Base-by-base conservation (phyloP, 306 rosid species). In the Gleditsia sinensis region DNA sequence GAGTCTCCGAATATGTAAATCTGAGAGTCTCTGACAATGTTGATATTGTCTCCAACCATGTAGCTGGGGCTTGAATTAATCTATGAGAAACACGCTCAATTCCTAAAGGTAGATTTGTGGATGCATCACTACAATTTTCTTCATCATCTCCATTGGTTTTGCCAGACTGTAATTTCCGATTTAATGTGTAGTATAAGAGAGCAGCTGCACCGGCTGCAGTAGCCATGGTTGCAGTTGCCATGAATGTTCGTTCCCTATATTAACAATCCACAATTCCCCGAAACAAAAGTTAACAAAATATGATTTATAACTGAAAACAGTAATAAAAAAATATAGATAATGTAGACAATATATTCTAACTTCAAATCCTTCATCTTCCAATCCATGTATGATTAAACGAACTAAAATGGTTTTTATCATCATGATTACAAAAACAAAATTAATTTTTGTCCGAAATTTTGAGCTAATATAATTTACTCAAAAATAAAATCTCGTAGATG, bases 151-250 rank as follows among this genome's bases (percentile, higher is more conserved):
- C 86, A 24, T 75, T 39, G 7, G 66, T 42, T 19, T 50, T 6
- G 5, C 50, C 55, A 14, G 87, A 56, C 63, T 84, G 87, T 34
- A 91, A 72, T 83, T 87, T 91, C 59, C 90, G 78, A 79, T 90
- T 94, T 74, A 94, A 65, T n/a, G 94, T 91, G 67, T 91, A 94
- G 81, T 88, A 91, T 58, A 94, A 74, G 7, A 94, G 87, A 63
- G 98, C 98, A 78, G 96, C 97, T 76, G 97, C 97, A 68, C 97
- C 98, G 20, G 96, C 97, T 63, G 98, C 96, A 70, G 98, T 94
- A 34, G 98, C 97, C 97, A 94, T 84, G 64, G 96, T 94, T 76
- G 97, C 96, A 82, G 98, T 88, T 85, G 98, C 94, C 97, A 94
- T 94, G 69, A 88, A 54, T 71, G 71, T 49, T 40, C 71, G 67